Evolutionary conservation across 768 basidiomycete genomes (phyloP).

Genomic region (Baorangia bicolor): DNA sequence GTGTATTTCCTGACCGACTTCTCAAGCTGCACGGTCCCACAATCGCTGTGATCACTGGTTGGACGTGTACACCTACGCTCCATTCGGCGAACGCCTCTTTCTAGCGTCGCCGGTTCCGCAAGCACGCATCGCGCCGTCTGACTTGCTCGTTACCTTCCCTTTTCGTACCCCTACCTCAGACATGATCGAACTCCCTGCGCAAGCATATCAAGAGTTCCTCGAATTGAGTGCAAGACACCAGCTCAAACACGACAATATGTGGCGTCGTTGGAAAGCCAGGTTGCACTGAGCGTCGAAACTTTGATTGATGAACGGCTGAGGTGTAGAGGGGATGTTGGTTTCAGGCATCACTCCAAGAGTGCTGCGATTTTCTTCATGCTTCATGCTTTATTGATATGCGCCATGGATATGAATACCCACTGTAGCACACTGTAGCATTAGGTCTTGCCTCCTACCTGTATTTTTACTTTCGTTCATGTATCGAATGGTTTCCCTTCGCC

Average conservation of each 20-base stretch:
- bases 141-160: slow-evolving; percentile 57
- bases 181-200: slow-evolving; percentile 63
- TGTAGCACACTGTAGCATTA: slow-evolving; percentile 24
- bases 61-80: slow-evolving; percentile 64
- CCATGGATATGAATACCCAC: slow-evolving; percentile 7
- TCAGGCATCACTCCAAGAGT: background rate
- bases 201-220: slow-evolving; percentile 58
- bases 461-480: slow-evolving; percentile 17
- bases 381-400: background rate
- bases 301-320: background rate
- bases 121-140: slow-evolving; percentile 59
- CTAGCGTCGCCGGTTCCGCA: slow-evolving; percentile 57
- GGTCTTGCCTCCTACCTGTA: slow-evolving; percentile 13
- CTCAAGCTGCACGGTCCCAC: slow-evolving; percentile 56
- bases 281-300: slow-evolving; percentile 9
- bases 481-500: slow-evolving; percentile 10
- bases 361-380: background rate
- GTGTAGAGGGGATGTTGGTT: background rate
- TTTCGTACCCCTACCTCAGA: slow-evolving; percentile 39
- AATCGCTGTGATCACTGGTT: slow-evolving; percentile 54
- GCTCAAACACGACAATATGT: slow-evolving; percentile 57
- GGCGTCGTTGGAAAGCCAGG: slow-evolving; percentile 47
- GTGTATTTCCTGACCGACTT: slow-evolving; percentile 5
- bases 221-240: slow-evolving; percentile 52
- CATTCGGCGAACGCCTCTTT: slow-evolving; percentile 66